Conservation (phyloP, 2,329 filamentous ascomycete genomes). For the Scedosporium minutisporum region DNA sequence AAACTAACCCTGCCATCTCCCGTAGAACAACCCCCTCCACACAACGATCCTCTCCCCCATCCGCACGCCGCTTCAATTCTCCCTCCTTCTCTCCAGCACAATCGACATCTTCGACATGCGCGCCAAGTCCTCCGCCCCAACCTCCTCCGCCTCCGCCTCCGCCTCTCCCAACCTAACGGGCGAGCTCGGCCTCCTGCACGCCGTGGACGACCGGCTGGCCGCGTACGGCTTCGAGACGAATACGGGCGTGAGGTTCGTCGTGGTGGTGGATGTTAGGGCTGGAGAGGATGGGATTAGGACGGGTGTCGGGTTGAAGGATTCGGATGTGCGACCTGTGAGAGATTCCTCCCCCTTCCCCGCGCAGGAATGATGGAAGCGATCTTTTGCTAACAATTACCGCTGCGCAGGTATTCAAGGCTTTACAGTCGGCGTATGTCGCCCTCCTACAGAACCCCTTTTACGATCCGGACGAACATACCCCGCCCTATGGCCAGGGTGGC, state of each 20-base stretch:
- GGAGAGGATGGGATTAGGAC: conserved; percentile 33
- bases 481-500: conserved; percentile 41
- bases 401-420: conserved; percentile 59
- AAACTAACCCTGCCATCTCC: conserved; percentile 7
- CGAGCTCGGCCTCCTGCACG: conserved; percentile 85
- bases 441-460: conserved; percentile 93
- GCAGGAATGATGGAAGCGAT: not conserved
- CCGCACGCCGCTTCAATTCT: conserved; percentile 76
- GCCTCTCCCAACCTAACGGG: conserved; percentile 47
- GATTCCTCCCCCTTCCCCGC: conserved; percentile 26
- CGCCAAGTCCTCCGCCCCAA: conserved; percentile 59
- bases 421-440: conserved; percentile 86
- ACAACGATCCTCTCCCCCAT: conserved; percentile 44
- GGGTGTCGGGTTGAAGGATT: conserved; percentile 57
- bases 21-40: conserved; percentile 90
- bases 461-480: conserved; percentile 73
- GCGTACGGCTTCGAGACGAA: conserved; percentile 97
- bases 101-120: conserved; percentile 91
- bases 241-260: conserved; percentile 83
- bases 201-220: conserved; percentile 83
- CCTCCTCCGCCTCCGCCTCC: conserved; percentile 38
- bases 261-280: conserved; percentile 84
- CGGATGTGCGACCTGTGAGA: conserved; percentile 67
- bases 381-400: not conserved
- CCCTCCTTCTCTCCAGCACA: conserved; percentile 79